A percentile compares a stretch with the other conserved stretches of the same genome.
phyloP scores from a whole-genome alignment of 352 stramenopile species.

The Phytophthora foliorum region DNA sequence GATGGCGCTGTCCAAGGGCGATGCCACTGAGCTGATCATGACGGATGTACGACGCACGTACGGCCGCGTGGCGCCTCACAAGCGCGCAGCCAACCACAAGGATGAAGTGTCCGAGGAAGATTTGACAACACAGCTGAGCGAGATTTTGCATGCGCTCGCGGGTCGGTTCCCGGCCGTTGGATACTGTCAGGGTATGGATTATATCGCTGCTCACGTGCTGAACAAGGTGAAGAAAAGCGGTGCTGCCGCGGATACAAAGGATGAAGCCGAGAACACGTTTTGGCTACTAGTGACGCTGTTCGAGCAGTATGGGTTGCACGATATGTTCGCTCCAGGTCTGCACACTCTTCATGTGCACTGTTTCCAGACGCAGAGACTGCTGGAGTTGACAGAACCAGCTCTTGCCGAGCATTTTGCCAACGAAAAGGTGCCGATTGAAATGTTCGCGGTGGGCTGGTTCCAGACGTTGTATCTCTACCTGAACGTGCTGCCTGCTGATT shows the following conservation, averaged over 20 bases:
- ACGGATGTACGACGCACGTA: conserved; percentile 90
- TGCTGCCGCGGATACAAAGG: conserved; percentile 38
- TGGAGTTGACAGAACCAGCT: conserved; percentile 64
- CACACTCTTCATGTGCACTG: conserved; percentile 80
- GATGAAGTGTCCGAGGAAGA: conserved; percentile 74
- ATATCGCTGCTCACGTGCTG: conserved; percentile 84
- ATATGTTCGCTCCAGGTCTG: conserved; percentile 85
- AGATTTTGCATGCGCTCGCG: conserved; percentile 83
- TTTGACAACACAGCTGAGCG: conserved; percentile 78
- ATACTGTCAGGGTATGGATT: conserved; percentile 92
- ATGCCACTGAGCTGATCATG: conserved; percentile 84
- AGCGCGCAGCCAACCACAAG: conserved; percentile 62
- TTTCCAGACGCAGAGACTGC: conserved; percentile 80
- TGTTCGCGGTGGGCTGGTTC: conserved; percentile 92
- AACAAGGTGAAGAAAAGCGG: conserved; percentile 85
- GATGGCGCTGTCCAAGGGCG: conserved; percentile 87
- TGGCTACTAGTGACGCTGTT: conserved; percentile 87
- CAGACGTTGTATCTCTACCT: conserved; percentile 90
- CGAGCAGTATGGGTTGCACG: conserved; percentile 79
- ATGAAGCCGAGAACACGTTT: conserved; percentile 80
- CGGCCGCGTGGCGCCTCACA: conserved; percentile 83
- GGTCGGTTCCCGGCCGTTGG: conserved; percentile 85
- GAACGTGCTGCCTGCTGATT: conserved; percentile 78
- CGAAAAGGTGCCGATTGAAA: conserved; percentile 86
- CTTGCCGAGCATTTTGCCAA: conserved; percentile 78